Percentiles rank a stretch among this genome's conserved stretches.
Conservation (phyloP, 2,329 filamentous ascomycete species). For the Rosellinia necatrix region DNA sequence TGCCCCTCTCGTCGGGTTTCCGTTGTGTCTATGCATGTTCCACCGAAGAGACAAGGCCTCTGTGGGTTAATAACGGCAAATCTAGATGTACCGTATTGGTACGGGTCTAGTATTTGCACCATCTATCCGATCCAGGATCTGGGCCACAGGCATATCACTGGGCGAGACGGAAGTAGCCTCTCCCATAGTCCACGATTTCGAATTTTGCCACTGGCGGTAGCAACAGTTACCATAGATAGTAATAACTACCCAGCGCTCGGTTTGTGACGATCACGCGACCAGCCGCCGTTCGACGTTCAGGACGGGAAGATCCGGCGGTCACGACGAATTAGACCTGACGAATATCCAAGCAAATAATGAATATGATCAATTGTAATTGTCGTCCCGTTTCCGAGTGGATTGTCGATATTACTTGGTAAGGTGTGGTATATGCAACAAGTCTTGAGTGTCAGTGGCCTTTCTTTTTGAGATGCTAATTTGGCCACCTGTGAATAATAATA, state of each 20-base stretch:
- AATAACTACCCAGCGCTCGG: conserved; percentile 5
- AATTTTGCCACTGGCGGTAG: conserved; percentile 14
- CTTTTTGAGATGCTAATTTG: conserved; percentile 21
- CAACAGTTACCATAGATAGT: conserved; percentile 9
- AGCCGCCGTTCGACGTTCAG: conserved; percentile 16
- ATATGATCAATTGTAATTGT: conserved; percentile 5
- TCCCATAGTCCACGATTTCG: too few relatives aligned
- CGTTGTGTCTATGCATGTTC: background rate
- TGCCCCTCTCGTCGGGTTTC: background rate
- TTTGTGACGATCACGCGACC: conserved; percentile 26
- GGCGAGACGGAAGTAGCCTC: too few relatives aligned
- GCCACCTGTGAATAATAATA: too few relatives aligned
- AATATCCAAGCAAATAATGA: conserved; percentile 1
- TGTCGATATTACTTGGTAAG: background rate
- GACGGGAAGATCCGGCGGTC: conserved; percentile 25
- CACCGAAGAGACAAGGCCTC: background rate
- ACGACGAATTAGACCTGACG: conserved; percentile 10
- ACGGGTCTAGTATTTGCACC: too few relatives aligned
- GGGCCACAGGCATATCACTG: too few relatives aligned
- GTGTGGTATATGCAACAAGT: background rate
- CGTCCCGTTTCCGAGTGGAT: background rate
- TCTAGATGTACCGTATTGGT: too few relatives aligned
- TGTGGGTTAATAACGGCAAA: too few relatives aligned
- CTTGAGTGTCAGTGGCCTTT: background rate
- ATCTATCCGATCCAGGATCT: too few relatives aligned